phyloP scores from a whole-genome alignment of 78 protist genomes.

The Dictyostelium firmibasis region DNA sequence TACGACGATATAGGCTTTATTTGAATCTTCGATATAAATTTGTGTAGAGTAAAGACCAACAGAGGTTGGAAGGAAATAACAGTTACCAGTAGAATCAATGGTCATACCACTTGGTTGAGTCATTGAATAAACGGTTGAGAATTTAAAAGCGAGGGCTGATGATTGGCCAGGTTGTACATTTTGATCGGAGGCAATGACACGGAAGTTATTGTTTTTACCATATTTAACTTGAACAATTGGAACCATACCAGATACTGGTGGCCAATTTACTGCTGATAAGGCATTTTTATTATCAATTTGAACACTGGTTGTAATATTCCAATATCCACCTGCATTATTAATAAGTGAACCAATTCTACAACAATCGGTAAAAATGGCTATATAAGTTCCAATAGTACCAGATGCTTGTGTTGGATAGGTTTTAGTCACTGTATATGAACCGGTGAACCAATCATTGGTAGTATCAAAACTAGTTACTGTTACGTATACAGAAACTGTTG shows the following conservation, averaged over 20 bases:
- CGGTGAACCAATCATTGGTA: conserved; percentile 33
- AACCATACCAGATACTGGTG: conserved; percentile 2
- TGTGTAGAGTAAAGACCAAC: neutral
- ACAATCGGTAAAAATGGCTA: neutral
- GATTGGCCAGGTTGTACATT: neutral
- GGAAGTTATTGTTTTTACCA: neutral
- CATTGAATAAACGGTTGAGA: neutral
- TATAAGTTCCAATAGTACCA: neutral
- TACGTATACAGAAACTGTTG: neutral
- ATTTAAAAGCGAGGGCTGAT: neutral
- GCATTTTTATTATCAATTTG: neutral
- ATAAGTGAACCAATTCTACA: conserved; percentile 25
- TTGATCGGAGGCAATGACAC: neutral
- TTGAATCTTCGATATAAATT: neutral
- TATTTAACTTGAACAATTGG: neutral
- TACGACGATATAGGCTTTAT: neutral
- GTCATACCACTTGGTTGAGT: conserved; percentile 11
- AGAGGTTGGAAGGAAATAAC: neutral
- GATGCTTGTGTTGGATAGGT: neutral
- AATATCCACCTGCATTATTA: conserved; percentile 15
- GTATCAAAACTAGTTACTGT: conserved; percentile 9
- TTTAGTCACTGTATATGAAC: neutral
- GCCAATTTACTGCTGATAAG: neutral
- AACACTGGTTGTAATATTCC: conserved; percentile 18
- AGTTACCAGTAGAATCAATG: neutral